Evolutionary conservation across 164 flowering plant genomes (phyloP), one percentile per base, ranked within the genome.

Genomic region (Stephania yunnanensis): DNA sequence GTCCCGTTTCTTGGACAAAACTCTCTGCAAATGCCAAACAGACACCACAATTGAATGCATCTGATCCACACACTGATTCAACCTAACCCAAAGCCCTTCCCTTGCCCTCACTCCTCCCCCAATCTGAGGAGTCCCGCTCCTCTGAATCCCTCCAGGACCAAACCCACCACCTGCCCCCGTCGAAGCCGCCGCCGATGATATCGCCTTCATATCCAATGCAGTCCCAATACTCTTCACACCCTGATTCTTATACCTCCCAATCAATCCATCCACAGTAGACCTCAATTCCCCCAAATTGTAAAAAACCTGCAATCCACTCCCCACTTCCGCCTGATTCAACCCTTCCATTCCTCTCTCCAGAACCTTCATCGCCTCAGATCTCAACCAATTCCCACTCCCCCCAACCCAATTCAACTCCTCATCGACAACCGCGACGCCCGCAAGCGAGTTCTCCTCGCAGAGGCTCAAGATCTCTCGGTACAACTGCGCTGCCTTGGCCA

Each of bases 21-120:
- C 99, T 81, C 99, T 87, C 90, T 95, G 99, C 90, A 95, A 87
- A 66, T 93, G 95, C 99, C 99, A 95, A 80, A 95, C 92, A 0
- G 98, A 93, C 55, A 93, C 91, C 25, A 93, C 81, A 64, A 87
- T 81, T 1, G 90, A 89, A 86, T 93, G 98, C 77, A 95, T 73
- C 80, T 88, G 92, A 80, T 92, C 98, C 97, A 93, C 90, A 85
- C 95, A 93, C 68, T 48, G 84, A 50, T 80, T 83, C 89, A 92
- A 82, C 83, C 97, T 88, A 85, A 86, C 87, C 99, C 99, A 95
- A 61, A 95, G 86, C 9, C 85, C 92, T 48, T 95, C 98, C 82
- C 88, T 91, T 1, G 98, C 97, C 86, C 88, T 93, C 0, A 77
- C 89, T 17, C 97, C 90, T 4, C 88, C 91, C 22, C 99, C 99